Conservation (phyloP, 257 asterid genomes). For the Asclepias syriaca region DNA sequence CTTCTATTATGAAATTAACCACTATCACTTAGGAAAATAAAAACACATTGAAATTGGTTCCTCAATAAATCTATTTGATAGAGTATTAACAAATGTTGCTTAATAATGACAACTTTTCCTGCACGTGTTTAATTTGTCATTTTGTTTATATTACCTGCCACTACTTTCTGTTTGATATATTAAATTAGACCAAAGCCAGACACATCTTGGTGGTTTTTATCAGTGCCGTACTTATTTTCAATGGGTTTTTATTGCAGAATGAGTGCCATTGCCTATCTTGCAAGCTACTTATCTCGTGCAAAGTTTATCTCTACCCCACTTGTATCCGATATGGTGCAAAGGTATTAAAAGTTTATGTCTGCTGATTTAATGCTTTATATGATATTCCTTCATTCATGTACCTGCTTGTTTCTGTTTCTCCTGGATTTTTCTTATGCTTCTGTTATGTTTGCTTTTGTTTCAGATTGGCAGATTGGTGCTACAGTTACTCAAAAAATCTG, state of each 20-base stretch:
- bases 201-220: neutral
- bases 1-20: no score
- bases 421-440: constrained; percentile 15
- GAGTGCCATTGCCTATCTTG: constrained; percentile 94
- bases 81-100: no score
- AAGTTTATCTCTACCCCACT: constrained; percentile 51
- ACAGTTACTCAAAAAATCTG: constrained; percentile 53
- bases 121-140: no score
- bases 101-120: no score
- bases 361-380: neutral
- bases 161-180: no score
- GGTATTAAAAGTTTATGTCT: constrained; percentile 31
- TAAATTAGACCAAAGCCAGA: no score
- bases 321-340: constrained; percentile 55
- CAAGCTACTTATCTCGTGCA: constrained; percentile 90
- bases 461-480: constrained; percentile 80
- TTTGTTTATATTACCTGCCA: neutral
- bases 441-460: constrained; percentile 18
- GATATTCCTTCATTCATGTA: neutral
- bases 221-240: constrained; percentile 8
- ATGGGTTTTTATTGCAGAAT: constrained; percentile 55
- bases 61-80: no score
- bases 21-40: no score
- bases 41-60: no score
- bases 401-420: neutral